A percentile compares a stretch with the other conserved stretches of the same genome.
Conservation (phyloP, 2,329 filamentous ascomycete genomes). For the Gremmenia infestans region DNA sequence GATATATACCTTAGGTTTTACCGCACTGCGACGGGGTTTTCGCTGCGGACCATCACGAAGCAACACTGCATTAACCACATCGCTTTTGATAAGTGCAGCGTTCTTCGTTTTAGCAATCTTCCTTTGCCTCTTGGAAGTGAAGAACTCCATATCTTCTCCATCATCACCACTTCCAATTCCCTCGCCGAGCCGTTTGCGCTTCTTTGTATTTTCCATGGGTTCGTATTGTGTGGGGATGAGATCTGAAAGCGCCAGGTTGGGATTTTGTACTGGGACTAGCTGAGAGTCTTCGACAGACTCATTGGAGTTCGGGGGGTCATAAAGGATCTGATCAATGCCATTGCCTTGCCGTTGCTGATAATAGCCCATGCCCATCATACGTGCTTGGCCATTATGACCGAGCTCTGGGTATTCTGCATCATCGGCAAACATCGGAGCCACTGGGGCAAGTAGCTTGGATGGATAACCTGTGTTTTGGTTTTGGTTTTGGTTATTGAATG, state of each 20-base stretch:
- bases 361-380: conserved; percentile 30
- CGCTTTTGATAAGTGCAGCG: not conserved
- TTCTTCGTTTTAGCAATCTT: conserved; percentile 16
- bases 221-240: conserved; percentile 17
- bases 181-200: conserved; percentile 14
- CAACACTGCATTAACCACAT: not conserved
- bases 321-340: conserved; percentile 28
- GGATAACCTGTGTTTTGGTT: conserved; percentile 16
- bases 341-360: conserved; percentile 24
- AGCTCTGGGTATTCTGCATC: conserved; percentile 23
- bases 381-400: conserved; percentile 16
- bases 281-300: conserved; percentile 9
- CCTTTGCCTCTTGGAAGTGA: conserved; percentile 24
- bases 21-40: conserved; percentile 17
- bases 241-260: conserved; percentile 23
- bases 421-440: conserved; percentile 11
- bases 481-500: conserved; percentile 7
- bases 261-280: conserved; percentile 8
- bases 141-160: conserved; percentile 23
- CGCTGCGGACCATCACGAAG: conserved; percentile 11
- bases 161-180: conserved; percentile 16
- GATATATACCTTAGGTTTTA: conserved; percentile 18
- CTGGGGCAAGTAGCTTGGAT: conserved; percentile 20
- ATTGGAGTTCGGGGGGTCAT: conserved; percentile 23
- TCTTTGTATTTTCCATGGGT: conserved; percentile 14